Base-by-base conservation (phyloP, 139 green algal species). In the Auxenochlorella protothecoides region DNA sequence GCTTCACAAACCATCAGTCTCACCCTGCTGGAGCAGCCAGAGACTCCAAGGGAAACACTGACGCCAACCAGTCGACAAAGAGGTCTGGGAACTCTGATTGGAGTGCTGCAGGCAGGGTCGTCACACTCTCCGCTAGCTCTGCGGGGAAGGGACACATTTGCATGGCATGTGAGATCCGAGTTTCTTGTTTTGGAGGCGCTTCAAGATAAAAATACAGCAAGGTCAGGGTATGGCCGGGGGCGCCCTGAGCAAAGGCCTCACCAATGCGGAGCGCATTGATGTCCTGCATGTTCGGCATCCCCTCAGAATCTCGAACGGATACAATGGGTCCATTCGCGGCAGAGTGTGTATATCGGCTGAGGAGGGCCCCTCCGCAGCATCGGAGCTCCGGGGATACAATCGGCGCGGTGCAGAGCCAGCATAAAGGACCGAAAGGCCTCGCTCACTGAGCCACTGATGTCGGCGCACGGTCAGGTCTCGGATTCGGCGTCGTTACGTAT, bases 11-110 rank as follows among this genome's bases (percentile, higher is more conserved):
- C 57, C 57, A 62, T 11, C 57, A 9, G 57, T 15, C 57, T 62
- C 57, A 62, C 57, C 9, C 9, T 15, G 57, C 9, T 15, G 57
- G 11, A 15, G 57, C 11, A 11, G 9, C 57, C 9, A 62, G 57
- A 9, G 11, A 62, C 11, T 9, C 57, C 11, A 15, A 53, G 27
- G 6, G 63, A 11, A 81, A 78, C 6, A 75, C 72, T 10, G 72
- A 67, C 9, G 65, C 55, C 55, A 81, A 11, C 55, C 72, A 81
- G 63, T 81, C 76, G 5, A 76, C 72, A 3, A 56, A 67, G 10
- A 81, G 44, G 57, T 81, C 76, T 59, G 76, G 76, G 14, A 68
- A 81, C 5, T 69, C 63, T 8, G 72, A 79, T 15, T n/a, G 72
- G 6, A 81, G 72, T 3, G 53, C 51, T 54, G 70, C 68, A 12